These are phyloP conservation scores for Pseudoscleropodium purum DNA, from an alignment of 225 moss, liverwort and hornwort species.

Conservation along the genomic window DNA sequence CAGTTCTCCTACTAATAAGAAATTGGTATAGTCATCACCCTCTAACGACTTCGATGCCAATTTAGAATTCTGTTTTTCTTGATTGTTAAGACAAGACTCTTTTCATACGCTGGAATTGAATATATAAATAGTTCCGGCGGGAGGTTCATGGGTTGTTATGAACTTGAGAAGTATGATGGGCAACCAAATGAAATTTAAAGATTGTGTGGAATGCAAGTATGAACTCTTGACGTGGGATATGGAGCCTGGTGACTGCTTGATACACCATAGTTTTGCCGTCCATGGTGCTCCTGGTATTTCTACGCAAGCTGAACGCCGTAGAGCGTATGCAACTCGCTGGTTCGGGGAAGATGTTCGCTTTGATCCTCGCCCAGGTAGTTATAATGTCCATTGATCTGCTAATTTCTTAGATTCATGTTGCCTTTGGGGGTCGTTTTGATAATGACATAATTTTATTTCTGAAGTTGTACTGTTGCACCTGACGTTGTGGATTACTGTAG, in stretches of 20 bases:
- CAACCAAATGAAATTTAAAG: background rate
- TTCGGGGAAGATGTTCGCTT: slow-evolving; percentile 76
- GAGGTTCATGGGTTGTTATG: background rate
- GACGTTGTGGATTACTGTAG: background rate
- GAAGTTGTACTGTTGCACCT: background rate
- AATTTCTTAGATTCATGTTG: background rate
- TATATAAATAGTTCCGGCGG: background rate
- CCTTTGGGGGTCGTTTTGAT: background rate
- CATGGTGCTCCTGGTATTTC: slow-evolving; percentile 96
- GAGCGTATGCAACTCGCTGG: slow-evolving; percentile 97
- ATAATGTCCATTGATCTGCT: background rate
- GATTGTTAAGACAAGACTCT: background rate
- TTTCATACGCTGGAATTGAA: background rate
- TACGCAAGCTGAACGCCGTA: slow-evolving; percentile 57
- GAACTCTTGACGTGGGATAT: slow-evolving; percentile 90
- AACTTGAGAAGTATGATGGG: background rate
- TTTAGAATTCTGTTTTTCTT: background rate
- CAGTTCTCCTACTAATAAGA: background rate
- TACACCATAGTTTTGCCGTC: slow-evolving; percentile 92
- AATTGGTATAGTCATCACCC: background rate
- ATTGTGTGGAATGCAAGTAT: slow-evolving; percentile 47
- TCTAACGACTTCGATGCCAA: background rate
- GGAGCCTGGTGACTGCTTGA: slow-evolving; percentile 92
- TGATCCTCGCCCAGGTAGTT: slow-evolving; percentile 90
- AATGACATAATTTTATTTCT: background rate